Conservation (phyloP, 371 early-diverging fungal species). For the Amoeboradix gromovi region DNA sequence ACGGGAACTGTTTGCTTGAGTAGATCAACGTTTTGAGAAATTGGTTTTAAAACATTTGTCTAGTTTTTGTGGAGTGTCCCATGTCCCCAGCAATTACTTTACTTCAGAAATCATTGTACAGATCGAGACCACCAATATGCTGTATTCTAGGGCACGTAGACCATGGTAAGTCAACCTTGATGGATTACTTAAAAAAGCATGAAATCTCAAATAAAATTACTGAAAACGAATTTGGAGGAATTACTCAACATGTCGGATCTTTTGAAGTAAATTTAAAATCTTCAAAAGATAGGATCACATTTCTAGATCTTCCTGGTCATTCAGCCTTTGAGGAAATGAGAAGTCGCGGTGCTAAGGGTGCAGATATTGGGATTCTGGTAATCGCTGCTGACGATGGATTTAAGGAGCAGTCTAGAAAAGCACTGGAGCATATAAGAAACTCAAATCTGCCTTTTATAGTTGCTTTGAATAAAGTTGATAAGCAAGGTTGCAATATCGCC, state of each 20-base stretch:
- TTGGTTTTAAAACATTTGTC: too few relatives aligned
- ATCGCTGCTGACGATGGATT: slow-evolving; percentile 91
- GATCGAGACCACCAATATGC: slow-evolving; percentile 70
- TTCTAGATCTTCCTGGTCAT: slow-evolving; percentile 87
- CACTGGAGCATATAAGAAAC: slow-evolving; percentile 66
- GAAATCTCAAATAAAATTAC: slow-evolving; percentile 72
- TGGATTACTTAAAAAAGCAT: slow-evolving; percentile 70
- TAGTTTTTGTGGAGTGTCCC: too few relatives aligned
- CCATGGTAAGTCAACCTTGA: slow-evolving; percentile 84
- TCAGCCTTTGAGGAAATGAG: slow-evolving; percentile 84
- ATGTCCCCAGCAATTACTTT: too few relatives aligned
- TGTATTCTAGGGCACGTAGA: slow-evolving; percentile 96
- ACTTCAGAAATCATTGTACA: too few relatives aligned
- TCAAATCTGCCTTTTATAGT: slow-evolving; percentile 59
- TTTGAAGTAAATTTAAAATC: slow-evolving; percentile 20
- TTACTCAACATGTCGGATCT: slow-evolving; percentile 91
- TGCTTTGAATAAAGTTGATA: slow-evolving; percentile 86
- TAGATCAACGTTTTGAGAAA: too few relatives aligned
- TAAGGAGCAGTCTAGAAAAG: slow-evolving; percentile 85
- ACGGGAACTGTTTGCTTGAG: too few relatives aligned
- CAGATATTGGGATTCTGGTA: slow-evolving; percentile 75
- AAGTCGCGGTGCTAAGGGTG: slow-evolving; percentile 57
- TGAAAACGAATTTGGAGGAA: slow-evolving; percentile 79
- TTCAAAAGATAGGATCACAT: slow-evolving; percentile 46
- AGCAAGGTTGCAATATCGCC: slow-evolving; percentile 38